Percentiles rank a stretch among this genome's conserved stretches.
phyloP scores from a whole-genome alignment of 108 stramenopile genomes.

The Pinguiococcus pyrenoidosus region DNA sequence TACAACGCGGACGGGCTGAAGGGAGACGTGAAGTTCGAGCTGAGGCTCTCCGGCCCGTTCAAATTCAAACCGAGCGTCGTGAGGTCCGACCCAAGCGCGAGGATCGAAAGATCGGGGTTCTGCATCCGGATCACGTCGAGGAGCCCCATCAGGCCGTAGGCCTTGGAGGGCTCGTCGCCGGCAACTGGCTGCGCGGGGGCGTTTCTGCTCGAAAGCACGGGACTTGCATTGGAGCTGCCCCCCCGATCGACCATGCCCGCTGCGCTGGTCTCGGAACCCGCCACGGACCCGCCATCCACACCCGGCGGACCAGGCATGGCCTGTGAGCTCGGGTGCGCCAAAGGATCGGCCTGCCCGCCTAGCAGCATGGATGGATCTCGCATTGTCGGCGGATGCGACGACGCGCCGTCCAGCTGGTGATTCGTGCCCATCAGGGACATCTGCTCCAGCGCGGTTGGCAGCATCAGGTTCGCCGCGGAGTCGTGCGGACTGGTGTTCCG shows the following conservation, averaged over 20 bases:
- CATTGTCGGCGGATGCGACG: too few species aligned
- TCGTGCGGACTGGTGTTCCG: not conserved
- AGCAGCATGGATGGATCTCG: too few species aligned
- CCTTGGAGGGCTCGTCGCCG: not conserved
- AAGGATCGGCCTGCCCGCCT: not conserved
- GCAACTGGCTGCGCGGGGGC: not conserved
- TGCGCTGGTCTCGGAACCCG: too few species aligned
- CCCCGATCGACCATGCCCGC: not conserved
- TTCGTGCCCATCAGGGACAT: too few species aligned
- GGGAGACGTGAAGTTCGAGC: not conserved
- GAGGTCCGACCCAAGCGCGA: conserved; percentile 82
- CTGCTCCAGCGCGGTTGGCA: too few species aligned
- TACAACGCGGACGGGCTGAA: not conserved
- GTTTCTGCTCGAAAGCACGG: not conserved
- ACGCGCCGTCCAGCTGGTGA: too few species aligned
- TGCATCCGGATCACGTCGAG: conserved; percentile 89
- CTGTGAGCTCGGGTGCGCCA: not conserved
- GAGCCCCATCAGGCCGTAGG: conserved; percentile 76
- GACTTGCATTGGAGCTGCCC: too few species aligned
- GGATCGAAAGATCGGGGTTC: conserved; percentile 75
- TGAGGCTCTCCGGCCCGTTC: conserved; percentile 37
- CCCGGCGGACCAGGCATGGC: not conserved
- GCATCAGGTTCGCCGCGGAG: not conserved
- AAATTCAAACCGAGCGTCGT: conserved; percentile 86
- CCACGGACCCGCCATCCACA: not conserved